Conservation (phyloP, 805 yeast genomes). For the Lipomyces sp. region DNA sequence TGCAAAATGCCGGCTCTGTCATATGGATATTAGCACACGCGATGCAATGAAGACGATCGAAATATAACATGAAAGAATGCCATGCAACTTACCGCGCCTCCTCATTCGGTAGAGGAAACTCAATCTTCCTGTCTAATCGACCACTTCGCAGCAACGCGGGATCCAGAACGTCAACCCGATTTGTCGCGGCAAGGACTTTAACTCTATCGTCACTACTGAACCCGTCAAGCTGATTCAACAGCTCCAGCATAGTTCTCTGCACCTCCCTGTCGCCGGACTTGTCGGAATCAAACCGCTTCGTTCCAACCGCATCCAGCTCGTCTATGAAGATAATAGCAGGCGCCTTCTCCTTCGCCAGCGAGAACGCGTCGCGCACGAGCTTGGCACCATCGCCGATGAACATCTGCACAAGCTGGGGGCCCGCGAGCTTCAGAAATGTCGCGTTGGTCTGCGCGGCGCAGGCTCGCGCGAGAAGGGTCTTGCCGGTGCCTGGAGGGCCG, state of each 20-base stretch:
- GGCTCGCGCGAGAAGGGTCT: constrained; percentile 93
- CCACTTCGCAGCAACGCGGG: constrained; percentile 99
- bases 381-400: constrained; percentile 99
- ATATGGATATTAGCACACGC: background rate
- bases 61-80: background rate
- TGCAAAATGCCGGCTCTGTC: constrained; percentile 78
- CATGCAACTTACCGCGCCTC: constrained; percentile 61
- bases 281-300: constrained; percentile 95
- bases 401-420: constrained; percentile 97
- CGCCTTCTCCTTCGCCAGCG: constrained; percentile 94
- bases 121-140: constrained; percentile 95
- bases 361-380: constrained; percentile 95
- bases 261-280: constrained; percentile 98
- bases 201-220: constrained; percentile 97
- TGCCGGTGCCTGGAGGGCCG: constrained; percentile 99
- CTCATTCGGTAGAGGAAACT: constrained; percentile 95
- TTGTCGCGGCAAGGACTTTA: constrained; percentile 96
- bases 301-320: constrained; percentile 98
- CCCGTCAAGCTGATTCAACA: constrained; percentile 95
- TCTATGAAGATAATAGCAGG: constrained; percentile 97
- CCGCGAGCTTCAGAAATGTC: constrained; percentile 91
- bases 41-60: too few relatives aligned
- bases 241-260: constrained; percentile 98
- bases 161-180: constrained; percentile 95
- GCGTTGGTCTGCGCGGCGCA: constrained; percentile 99